Base-by-base conservation (phyloP, 1,139 yeast genomes). In the Magnusiomyces fungicola region DNA sequence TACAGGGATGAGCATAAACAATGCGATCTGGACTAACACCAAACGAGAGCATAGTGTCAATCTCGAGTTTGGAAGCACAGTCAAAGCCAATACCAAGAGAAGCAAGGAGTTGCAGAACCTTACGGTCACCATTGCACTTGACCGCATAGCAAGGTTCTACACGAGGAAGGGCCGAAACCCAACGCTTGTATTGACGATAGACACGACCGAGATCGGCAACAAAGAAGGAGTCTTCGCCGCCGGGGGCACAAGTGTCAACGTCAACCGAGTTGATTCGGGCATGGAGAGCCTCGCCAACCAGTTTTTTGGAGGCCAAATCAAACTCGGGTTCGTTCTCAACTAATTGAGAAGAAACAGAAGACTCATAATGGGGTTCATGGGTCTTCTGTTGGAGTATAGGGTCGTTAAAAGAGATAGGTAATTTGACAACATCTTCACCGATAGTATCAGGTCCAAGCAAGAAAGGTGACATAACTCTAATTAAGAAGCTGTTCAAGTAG, bases 1-100 rank as follows among this genome's bases (percentile, higher is more conserved):
- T 92, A 69, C 96, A 87, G 22, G 98, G 97, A 62, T 92, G 89
- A 30, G 97, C 97, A 68, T 87, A 92, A 52, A 92, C 77, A 61
- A 92, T 84, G 59, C 87, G 74, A 18, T 73, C 67, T 12, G 94
- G 76, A 53, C 70, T 70, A 50, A 83, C 79, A 14, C 90, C 92
- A 54, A 81, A 65, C 30, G 69, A 63, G 57, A 87, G 71, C 50
- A 88, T 76, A 48, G 72, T 70, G 54, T 81, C 83, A 61, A 92
- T 87, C 69, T 92, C 98, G 56, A 76, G 75, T 63, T 84, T 81
- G 32, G 96, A 87, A 14, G 97, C 97, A 70, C 98, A 92, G 66
- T 92, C 98, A 64, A 92, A 92, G 53, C 85, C 85, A 50, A 81
- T 76, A 16, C 92, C 95, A 56, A 81, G 66, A 1, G 68, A 56